These are phyloP conservation scores for Alternaria metachromatica DNA, from an alignment of 2,329 filamentous ascomycete genomes.

Conservation along the genomic window DNA sequence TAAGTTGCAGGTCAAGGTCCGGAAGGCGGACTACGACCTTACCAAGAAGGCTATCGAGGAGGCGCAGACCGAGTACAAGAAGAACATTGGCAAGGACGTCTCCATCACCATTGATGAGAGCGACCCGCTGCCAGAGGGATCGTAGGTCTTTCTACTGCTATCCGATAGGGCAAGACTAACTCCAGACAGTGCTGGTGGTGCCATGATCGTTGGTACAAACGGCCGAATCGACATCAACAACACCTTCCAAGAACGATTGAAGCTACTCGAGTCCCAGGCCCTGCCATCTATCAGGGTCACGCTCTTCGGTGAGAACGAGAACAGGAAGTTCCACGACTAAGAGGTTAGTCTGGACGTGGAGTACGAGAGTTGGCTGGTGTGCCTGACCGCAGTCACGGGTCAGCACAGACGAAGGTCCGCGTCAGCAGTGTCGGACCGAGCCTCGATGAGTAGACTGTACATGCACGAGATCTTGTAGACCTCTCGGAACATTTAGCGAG, in stretches of 20 bases:
- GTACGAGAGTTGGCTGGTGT: not conserved
- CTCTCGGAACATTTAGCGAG: conserved; percentile 20
- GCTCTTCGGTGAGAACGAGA: conserved; percentile 92
- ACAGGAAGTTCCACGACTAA: conserved; percentile 95
- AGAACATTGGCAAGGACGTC: conserved; percentile 73
- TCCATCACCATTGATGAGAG: conserved; percentile 77
- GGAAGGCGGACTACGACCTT: conserved; percentile 78
- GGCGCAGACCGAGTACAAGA: conserved; percentile 84
- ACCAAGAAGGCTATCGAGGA: conserved; percentile 80
- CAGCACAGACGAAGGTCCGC: conserved; percentile 1
- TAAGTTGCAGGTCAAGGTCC: conserved; percentile 74
- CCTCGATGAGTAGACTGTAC: conserved; percentile 6
- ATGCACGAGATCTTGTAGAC: conserved; percentile 16
- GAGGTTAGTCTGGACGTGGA: conserved; percentile 1
- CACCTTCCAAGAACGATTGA: conserved; percentile 91
- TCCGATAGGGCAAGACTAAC: too few relatives aligned
- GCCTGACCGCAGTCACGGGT: not conserved
- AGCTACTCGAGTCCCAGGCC: conserved; percentile 81
- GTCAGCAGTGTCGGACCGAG: not conserved
- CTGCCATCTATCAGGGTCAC: conserved; percentile 84
- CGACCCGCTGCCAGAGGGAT: conserved; percentile 78
- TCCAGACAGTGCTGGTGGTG: conserved; percentile 75
- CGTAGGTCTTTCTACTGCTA: too few relatives aligned
- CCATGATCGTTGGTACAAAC: conserved; percentile 77
- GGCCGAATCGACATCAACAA: conserved; percentile 99